Evolutionary conservation across 2,329 filamentous ascomycete species (phyloP), one percentile per base, ranked within the genome.

Genomic region (Domatiomyces globalis): DNA sequence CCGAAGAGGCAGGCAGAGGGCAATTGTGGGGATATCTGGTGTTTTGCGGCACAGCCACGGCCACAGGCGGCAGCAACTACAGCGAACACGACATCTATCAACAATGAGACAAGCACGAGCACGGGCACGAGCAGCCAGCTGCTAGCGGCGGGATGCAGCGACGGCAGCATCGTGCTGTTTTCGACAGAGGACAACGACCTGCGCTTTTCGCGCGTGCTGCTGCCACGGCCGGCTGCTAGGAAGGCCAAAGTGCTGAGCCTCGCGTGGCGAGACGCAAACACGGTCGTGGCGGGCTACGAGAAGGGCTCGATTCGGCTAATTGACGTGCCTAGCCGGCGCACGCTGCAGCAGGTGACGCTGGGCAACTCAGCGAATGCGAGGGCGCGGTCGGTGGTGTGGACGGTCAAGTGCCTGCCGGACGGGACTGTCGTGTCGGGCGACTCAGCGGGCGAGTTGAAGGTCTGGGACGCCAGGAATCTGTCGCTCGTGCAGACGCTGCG

Each of bases 1-100:
- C 85, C 88, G 9, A 78, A 84, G 69, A 80, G 84, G 53, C 85
- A 94, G 67, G 87, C 87, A 17, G 88, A 85, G 62, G 92, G 90
- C 45, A 94, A 94, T 67, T 87, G 94, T 67, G 89, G 88, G 58
- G 89, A 95, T 63, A 90, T 96, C 55, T 98, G 92, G 92, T 96
- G 90, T 69, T 78, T 98, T 62, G 87, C 86, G 53, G 85, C 84
- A 12, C 90, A 95, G 69, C 92, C 90, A 2, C 72, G 74, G 57
- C 70, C 69, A 65, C 69, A 72, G 53, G 54, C 65, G 27, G 63
- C 63, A 22, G 61, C 64, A 57, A 65, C 56, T 36, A 63, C 63
- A 18, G 55, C 62, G 49, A 46, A 61, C 15, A 63, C 22, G 22
- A 25, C n/a, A n/a, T n/a, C n/a, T n/a, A n/a, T n/a, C 29, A 33